Evolutionary conservation across 2,329 filamentous ascomycete species (phyloP).

Genomic region (Leptodontidium sp.): DNA sequence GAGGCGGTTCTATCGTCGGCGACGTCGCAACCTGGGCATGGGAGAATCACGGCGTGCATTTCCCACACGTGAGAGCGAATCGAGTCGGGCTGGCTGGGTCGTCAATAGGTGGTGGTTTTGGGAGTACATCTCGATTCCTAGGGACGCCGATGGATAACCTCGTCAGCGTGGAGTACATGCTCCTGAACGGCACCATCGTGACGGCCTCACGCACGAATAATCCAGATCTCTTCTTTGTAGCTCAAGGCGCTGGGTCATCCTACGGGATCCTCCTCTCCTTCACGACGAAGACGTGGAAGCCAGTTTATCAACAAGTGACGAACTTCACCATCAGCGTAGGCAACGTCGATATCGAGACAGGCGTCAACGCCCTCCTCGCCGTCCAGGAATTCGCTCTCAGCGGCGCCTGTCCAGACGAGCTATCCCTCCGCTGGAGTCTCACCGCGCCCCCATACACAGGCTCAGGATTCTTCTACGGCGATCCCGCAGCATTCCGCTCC

Average conservation of each 20-base stretch:
- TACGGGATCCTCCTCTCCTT: conserved; percentile 15
- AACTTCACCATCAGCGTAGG: conserved; percentile 21
- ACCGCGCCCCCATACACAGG: conserved; percentile 21
- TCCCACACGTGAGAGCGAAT: conserved; percentile 23
- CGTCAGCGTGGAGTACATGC: conserved; percentile 19
- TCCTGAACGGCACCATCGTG: conserved; percentile 18
- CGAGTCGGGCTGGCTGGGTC: conserved; percentile 19
- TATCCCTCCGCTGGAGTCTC: conserved; percentile 19
- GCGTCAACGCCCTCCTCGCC: conserved; percentile 15
- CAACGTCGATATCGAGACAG: conserved; percentile 4
- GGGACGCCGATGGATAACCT: conserved; percentile 23
- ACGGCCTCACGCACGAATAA: conserved; percentile 13
- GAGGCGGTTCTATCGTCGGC: conserved; percentile 19
- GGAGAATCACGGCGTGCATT: conserved; percentile 20
- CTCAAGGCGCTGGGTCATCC: conserved; percentile 20
- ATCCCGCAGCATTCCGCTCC: conserved; percentile 9
- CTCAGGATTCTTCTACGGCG: conserved; percentile 21
- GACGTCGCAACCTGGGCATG: conserved; percentile 22
- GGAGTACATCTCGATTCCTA: conserved; percentile 20
- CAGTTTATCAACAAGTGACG: conserved; percentile 16
- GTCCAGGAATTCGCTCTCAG: conserved; percentile 14
- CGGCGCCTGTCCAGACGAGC: conserved; percentile 17
- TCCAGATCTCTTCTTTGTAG: conserved; percentile 18
- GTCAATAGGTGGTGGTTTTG: conserved; percentile 21
- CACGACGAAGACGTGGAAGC: conserved; percentile 25